Base-by-base conservation (phyloP, 2,329 filamentous ascomycete genomes). In the Emericellopsis cladophorae region DNA sequence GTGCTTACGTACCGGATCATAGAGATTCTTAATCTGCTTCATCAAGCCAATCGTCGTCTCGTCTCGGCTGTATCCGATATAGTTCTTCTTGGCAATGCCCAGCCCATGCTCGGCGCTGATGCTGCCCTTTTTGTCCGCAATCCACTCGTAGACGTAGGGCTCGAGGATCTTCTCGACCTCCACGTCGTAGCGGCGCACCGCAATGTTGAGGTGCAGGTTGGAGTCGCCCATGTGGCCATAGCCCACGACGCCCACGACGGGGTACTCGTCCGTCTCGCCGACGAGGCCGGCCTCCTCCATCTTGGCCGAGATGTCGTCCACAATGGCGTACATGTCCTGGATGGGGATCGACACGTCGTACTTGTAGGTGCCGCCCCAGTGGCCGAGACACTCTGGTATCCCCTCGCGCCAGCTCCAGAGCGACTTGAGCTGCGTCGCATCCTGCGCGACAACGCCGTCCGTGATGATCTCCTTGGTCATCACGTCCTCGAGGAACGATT, bases 181-280 rank as follows among this genome's bases (percentile, higher is more conserved):
- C 63, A 89, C 84, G 61, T 92, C 86, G 61, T 92, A 96, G 45
- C 81, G 68, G 45, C 89, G 70, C 15, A 86, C 83, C 1, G 84
- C 74, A 29, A 98, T 76, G 61, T 98, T 98, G 49, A 98, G 70
- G 63, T 98, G 93, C 48, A 98, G 64, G 62, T 98, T 98, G 4
- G 84, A 79, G 62, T 98, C 92, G 32, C 92, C 93, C 89, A 98
- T 96, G 60, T 98, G 92, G 29, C 92, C 92, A 56, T 95, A 98
- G 16, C 92, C 92, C 16, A 95, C 78, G n/a, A 95, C 89, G 43
- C 82, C 84, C 2, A 93, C 75, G 6, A 93, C 89, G 1, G 89
- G 86, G 56, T 80, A 74, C 36, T 79, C 79, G 42, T 84, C 77
- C 6, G 80, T 77, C 36, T 86, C 80, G 40, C 86, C 84, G 33